phyloP scores from a whole-genome alignment of 2,329 filamentous ascomycete genomes.

The Epichloe sp. region DNA sequence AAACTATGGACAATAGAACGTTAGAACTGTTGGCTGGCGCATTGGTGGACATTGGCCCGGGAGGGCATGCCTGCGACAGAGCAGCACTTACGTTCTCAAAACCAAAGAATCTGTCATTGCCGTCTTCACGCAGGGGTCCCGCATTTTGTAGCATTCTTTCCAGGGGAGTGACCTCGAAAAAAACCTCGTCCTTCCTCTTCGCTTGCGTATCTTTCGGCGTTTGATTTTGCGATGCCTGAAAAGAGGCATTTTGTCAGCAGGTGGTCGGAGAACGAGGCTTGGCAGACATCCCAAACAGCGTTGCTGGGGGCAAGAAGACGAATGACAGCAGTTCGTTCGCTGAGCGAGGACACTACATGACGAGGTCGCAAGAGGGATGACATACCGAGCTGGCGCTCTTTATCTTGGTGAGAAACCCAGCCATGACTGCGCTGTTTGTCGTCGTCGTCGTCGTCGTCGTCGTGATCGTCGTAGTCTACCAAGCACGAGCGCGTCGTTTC shows the following conservation, averaged over 20 bases:
- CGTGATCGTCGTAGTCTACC: not conserved
- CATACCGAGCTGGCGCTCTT: conserved; percentile 42
- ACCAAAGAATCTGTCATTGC: conserved; percentile 96
- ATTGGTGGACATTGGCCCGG: not conserved
- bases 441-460: not conserved
- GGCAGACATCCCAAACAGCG: not conserved
- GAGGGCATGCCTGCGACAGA: not conserved
- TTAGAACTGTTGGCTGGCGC: not conserved
- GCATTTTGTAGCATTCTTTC: conserved; percentile 70
- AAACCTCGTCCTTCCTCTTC: conserved; percentile 44
- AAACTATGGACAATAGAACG: conserved; percentile 45
- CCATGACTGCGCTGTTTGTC: conserved; percentile 26
- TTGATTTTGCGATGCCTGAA: conserved; percentile 30
- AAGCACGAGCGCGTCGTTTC: conserved; percentile 1
- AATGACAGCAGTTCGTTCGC: not conserved
- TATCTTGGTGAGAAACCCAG: conserved; percentile 46
- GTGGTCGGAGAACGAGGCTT: conserved; percentile 8
- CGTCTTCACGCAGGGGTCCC: conserved; percentile 70
- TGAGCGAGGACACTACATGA: not conserved
- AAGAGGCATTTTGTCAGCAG: conserved; percentile 21
- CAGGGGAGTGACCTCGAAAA: conserved; percentile 46
- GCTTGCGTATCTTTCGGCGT: conserved; percentile 31
- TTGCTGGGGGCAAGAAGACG: not conserved
- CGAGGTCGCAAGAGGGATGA: conserved; percentile 10
- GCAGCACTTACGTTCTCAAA: conserved; percentile 76